Percentiles rank a stretch among this genome's conserved stretches.
Evolutionary conservation across 1,284 basidiomycete species (phyloP).

Genomic region (Marasmius tenuissimus): DNA sequence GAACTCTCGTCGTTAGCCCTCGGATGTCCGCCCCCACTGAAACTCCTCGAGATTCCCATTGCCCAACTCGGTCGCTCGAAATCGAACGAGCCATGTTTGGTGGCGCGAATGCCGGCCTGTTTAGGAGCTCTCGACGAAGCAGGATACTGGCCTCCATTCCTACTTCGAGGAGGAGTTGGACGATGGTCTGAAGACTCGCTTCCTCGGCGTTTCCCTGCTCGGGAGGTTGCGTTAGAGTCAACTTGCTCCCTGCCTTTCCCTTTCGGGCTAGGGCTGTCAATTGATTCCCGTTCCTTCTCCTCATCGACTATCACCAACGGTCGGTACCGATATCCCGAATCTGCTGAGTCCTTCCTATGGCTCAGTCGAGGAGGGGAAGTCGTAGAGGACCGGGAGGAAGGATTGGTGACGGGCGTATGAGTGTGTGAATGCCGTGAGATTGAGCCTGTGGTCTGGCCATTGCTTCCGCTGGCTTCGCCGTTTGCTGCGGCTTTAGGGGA

Average conservation of each 20-base stretch:
- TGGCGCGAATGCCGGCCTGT: constrained; percentile 31
- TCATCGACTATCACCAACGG: constrained; percentile 19
- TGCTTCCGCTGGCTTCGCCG: neutral
- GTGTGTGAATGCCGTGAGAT: constrained; percentile 58
- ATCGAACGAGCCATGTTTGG: constrained; percentile 69
- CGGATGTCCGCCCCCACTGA: constrained; percentile 14
- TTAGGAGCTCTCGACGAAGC: constrained; percentile 20
- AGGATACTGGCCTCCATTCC: neutral
- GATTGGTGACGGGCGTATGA: constrained; percentile 63
- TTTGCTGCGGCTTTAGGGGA: neutral
- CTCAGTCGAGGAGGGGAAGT: constrained; percentile 26
- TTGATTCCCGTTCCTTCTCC: constrained; percentile 9
- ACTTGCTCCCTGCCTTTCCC: neutral
- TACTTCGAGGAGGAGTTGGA: neutral
- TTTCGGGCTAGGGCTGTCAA: constrained; percentile 3
- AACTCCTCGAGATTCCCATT: constrained; percentile 22
- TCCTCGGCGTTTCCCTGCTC: constrained; percentile 6
- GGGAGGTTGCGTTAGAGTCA: neutral
- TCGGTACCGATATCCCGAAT: constrained; percentile 17
- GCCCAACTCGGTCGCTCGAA: constrained; percentile 62
- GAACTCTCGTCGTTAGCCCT: constrained; percentile 13
- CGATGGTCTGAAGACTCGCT: constrained; percentile 10
- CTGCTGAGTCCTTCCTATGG: constrained; percentile 18
- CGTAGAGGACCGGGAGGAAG: constrained; percentile 49
- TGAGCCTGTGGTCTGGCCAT: constrained; percentile 31